phyloP scores from a whole-genome alignment of 2,329 filamentous ascomycete species.

The Cercospora canescens region DNA sequence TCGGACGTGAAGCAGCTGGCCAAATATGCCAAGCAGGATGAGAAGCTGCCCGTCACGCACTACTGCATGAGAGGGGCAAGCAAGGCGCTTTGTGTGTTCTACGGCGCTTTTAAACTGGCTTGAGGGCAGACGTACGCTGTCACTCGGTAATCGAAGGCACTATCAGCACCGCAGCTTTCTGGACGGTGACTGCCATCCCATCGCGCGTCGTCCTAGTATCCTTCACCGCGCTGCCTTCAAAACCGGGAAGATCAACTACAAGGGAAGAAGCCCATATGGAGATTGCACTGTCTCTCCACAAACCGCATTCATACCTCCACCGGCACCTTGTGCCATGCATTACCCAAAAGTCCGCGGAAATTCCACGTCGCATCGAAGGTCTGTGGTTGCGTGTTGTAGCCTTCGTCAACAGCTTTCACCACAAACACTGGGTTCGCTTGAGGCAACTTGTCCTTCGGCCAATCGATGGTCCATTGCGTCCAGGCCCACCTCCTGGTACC shows the following conservation, averaged over 20 bases:
- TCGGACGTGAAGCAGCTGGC: slow-evolving; percentile 81
- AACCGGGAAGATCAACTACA: background rate
- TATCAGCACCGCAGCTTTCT: background rate
- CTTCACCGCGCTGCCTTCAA: background rate
- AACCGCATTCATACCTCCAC: background rate
- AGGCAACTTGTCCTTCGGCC: slow-evolving; percentile 41
- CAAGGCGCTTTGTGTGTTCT: slow-evolving; percentile 67
- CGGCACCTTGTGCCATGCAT: slow-evolving; percentile 64
- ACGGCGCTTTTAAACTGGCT: slow-evolving; percentile 50
- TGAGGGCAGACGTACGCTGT: background rate
- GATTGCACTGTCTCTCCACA: background rate
- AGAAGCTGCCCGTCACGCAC: slow-evolving; percentile 74
- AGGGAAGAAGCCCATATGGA: background rate
- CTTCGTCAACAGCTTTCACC: slow-evolving; percentile 66
- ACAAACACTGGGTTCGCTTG: slow-evolving; percentile 46
- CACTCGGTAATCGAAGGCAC: background rate
- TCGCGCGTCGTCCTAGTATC: background rate
- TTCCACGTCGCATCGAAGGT: slow-evolving; percentile 63
- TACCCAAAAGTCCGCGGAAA: slow-evolving; percentile 63
- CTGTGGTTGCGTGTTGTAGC: slow-evolving; percentile 67
- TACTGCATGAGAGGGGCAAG: slow-evolving; percentile 91
- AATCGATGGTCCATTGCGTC: slow-evolving; percentile 60
- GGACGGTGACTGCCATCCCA: background rate
- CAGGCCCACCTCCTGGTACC: slow-evolving; percentile 62
- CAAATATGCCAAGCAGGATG: slow-evolving; percentile 35